phyloP scores from a whole-genome alignment of 2,329 filamentous ascomycete species.

The Mycosphaerelloides madeirae region DNA sequence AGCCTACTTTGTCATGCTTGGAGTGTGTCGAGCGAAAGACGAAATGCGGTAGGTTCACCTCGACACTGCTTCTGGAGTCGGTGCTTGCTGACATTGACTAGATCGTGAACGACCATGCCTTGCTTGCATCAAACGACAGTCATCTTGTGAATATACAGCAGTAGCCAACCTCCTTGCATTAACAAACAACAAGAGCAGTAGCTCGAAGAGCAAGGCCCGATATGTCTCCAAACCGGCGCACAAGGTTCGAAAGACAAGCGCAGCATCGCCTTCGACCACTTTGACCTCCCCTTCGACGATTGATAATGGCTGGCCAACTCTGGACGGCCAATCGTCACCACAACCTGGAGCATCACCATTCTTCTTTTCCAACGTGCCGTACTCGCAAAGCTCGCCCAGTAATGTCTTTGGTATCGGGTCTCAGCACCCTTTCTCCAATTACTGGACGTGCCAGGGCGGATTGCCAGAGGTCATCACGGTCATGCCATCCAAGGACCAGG shows the following conservation, averaged over 20 bases:
- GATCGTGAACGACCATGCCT: slow-evolving; percentile 60
- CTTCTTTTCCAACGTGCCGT: slow-evolving; percentile 67
- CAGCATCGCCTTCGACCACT: slow-evolving; percentile 17
- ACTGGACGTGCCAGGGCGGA: slow-evolving; percentile 76
- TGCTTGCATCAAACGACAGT: slow-evolving; percentile 69
- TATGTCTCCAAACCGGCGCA: slow-evolving; percentile 32
- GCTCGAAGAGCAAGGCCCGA: slow-evolving; percentile 22
- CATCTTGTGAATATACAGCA: slow-evolving; percentile 68
- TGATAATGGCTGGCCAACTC: slow-evolving; percentile 27
- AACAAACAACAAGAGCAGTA: slow-evolving; percentile 42
- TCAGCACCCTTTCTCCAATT: slow-evolving; percentile 76
- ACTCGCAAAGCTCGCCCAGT: slow-evolving; percentile 64
- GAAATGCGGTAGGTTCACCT: slow-evolving; percentile 56
- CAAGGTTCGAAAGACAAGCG: slow-evolving; percentile 31
- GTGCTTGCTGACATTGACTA: neutral
- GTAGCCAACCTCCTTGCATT: slow-evolving; percentile 66
- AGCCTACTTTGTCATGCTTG: slow-evolving; percentile 72
- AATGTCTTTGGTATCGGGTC: slow-evolving; percentile 78
- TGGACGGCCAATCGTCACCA: slow-evolving; percentile 21
- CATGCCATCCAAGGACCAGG: slow-evolving; percentile 69
- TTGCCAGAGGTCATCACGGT: slow-evolving; percentile 70
- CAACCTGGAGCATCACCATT: slow-evolving; percentile 34
- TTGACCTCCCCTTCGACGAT: slow-evolving; percentile 22
- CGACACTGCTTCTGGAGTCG: no score
- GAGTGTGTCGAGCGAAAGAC: slow-evolving; percentile 81